Evolutionary conservation across 768 basidiomycete genomes (phyloP), one percentile per base, ranked within the genome.

Genomic region (Leccinum imitatum): DNA sequence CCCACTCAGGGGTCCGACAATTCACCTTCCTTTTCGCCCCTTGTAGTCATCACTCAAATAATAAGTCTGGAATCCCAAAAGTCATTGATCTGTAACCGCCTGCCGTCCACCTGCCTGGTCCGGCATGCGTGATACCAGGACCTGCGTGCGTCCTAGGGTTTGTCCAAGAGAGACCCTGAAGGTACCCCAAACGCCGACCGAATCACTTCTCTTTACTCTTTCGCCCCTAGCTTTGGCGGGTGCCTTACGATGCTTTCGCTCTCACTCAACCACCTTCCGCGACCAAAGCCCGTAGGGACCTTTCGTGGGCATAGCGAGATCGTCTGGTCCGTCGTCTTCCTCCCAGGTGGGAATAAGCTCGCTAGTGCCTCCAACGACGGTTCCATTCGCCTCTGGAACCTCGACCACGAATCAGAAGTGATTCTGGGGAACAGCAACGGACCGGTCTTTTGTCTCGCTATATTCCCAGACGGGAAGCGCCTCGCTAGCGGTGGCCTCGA

Each of bases 71-170:
- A 68, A 70, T 72, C 70, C 68, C 63, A 19, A 30, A 53, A 60
- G 62, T 61, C 63, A 72, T 72, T 72, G 70, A 70, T 70, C 65
- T 72, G 66, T 59, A 64, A 19, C 68, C 70, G 55, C 69, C 63
- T 70, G 68, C 68, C 70, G 68, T 70, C 63, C 69, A 50, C 69
- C 69, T 70, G 69, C 52, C 65, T 60, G 69, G 70, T 70, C 64
- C 69, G 59, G 67, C 69, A 68, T 70, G 70, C 59, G 68, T 66
- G 65, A 60, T 58, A 67, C 59, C 63, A 70, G 63, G 70, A 70
- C 68, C 65, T 60, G 62, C 62, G 61, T 70, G 67, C 58, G 69
- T 63, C 70, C 61, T 70, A 72, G 70, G 69, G 69, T 70, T 69
- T 58, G 65, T 67, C 62, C 67, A 62, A 56, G 57, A 17, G 61